These are phyloP conservation scores for Umbilicaria muhlenbergii DNA, from an alignment of 495 filamentous ascomycete species.

Conservation along the genomic window DNA sequence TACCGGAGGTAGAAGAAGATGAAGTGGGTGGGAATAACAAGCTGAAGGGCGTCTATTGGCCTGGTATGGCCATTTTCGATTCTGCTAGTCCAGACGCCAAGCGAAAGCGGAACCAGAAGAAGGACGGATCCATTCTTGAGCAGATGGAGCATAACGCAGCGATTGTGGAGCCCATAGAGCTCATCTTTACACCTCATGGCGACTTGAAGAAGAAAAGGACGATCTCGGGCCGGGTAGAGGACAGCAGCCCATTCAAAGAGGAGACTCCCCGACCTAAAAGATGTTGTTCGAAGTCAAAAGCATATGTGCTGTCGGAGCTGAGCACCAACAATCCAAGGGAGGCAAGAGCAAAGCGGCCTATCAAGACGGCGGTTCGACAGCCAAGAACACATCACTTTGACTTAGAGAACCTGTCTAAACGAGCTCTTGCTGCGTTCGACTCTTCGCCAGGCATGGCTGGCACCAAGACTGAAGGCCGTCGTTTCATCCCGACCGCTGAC, in stretches of 20 bases:
- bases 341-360: background rate
- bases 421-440: slow-evolving; percentile 1
- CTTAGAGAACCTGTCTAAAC: slow-evolving; percentile 1
- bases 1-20: too few species aligned
- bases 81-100: slow-evolving; percentile 63
- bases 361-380: background rate
- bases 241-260: slow-evolving; percentile 32
- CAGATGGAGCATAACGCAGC: slow-evolving; percentile 54
- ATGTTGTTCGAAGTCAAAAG: slow-evolving; percentile 11
- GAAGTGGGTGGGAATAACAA: too few species aligned
- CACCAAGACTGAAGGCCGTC: background rate
- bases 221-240: slow-evolving; percentile 40
- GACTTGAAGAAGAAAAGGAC: slow-evolving; percentile 36
- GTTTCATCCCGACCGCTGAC: background rate
- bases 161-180: slow-evolving; percentile 53
- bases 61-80: slow-evolving; percentile 82
- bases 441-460: background rate
- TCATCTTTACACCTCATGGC: slow-evolving; percentile 43
- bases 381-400: background rate
- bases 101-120: slow-evolving; percentile 75
- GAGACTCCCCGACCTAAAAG: slow-evolving; percentile 28
- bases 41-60: slow-evolving; percentile 65
- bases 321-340: slow-evolving; percentile 5
- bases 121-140: slow-evolving; percentile 52
- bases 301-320: background rate